These are phyloP conservation scores for Backusella macrospora DNA, from an alignment of 192 early-diverging fungal genomes.

Conservation along the genomic window DNA sequence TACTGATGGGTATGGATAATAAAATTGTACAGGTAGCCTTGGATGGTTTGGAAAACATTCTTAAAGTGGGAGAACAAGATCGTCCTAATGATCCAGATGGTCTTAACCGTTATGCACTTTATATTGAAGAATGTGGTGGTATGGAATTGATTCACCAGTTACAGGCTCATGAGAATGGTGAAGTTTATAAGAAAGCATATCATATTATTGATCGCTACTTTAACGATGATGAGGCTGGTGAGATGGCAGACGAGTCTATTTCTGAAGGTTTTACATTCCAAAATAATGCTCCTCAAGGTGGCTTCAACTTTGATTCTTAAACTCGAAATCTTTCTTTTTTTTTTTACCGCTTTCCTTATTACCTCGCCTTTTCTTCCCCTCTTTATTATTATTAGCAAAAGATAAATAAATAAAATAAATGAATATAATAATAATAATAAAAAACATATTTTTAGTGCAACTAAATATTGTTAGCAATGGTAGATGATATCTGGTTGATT, in stretches of 20 bases:
- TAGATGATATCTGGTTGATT: too few relatives aligned
- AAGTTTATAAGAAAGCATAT: constrained; percentile 55
- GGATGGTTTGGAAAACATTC: constrained; percentile 53
- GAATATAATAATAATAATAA: too few relatives aligned
- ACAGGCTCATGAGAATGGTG: constrained; percentile 48
- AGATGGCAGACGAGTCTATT: constrained; percentile 46
- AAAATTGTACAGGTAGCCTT: constrained; percentile 45
- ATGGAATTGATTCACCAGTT: constrained; percentile 52
- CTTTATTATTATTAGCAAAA: too few relatives aligned
- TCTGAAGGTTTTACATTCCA: constrained; percentile 65
- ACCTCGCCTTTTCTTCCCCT: background rate
- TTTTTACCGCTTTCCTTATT: background rate
- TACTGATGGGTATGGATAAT: constrained; percentile 46
- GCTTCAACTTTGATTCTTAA: constrained; percentile 70
- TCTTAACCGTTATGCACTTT: constrained; percentile 44
- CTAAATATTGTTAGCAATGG: too few relatives aligned
- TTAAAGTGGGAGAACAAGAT: constrained; percentile 50
- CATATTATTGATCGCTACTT: constrained; percentile 54
- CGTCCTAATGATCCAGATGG: constrained; percentile 24
- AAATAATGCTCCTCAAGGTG: constrained; percentile 62
- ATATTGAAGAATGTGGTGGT: constrained; percentile 54
- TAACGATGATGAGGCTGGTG: constrained; percentile 44
- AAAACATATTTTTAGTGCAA: too few relatives aligned
- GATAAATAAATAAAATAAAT: too few relatives aligned
- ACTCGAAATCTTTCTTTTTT: background rate